Evolutionary conservation across 768 basidiomycete genomes (phyloP).

Genomic region (Cubamyces sp.): DNA sequence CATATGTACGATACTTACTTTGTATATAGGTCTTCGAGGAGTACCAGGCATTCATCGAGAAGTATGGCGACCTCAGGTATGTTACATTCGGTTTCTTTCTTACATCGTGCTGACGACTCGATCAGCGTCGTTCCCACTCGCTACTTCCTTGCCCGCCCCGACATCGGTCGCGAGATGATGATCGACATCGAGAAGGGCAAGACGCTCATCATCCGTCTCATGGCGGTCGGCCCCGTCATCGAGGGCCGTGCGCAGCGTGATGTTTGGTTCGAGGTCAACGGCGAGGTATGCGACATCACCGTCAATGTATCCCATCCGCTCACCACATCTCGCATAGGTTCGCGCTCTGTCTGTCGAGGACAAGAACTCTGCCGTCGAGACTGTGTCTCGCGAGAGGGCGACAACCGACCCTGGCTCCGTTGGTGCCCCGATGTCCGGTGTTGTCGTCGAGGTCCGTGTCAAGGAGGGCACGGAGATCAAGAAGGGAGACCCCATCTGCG

Average conservation of each 20-base stretch:
- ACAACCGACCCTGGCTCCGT: conserved; percentile 94
- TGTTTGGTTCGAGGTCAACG: conserved; percentile 98
- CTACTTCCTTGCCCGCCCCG: conserved; percentile 94
- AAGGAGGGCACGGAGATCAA: conserved; percentile 98
- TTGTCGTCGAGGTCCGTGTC: conserved; percentile 96
- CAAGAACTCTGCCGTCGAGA: conserved; percentile 96
- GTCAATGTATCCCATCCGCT: not conserved
- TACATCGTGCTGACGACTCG: not conserved
- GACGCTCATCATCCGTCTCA: conserved; percentile 92
- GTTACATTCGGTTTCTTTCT: conserved; percentile 25
- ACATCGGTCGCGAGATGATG: conserved; percentile 94
- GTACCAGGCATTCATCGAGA: conserved; percentile 92
- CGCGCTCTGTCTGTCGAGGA: conserved; percentile 96
- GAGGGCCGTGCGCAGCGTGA: conserved; percentile 92
- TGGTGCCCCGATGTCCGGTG: conserved; percentile 97
- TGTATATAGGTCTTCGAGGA: conserved; percentile 87
- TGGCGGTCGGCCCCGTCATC: conserved; percentile 94
- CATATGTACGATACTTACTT: not conserved
- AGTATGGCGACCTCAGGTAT: conserved; percentile 92
- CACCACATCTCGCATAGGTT: conserved; percentile 49
- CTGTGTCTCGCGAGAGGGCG: conserved; percentile 92
- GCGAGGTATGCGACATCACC: conserved; percentile 61
- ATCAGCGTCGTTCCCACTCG: conserved; percentile 92
- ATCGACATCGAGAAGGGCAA: conserved; percentile 96
- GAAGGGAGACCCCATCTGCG: conserved; percentile 95